phyloP scores from a whole-genome alignment of 371 early-diverging fungal genomes.

The Saksenaea oblongispora region DNA sequence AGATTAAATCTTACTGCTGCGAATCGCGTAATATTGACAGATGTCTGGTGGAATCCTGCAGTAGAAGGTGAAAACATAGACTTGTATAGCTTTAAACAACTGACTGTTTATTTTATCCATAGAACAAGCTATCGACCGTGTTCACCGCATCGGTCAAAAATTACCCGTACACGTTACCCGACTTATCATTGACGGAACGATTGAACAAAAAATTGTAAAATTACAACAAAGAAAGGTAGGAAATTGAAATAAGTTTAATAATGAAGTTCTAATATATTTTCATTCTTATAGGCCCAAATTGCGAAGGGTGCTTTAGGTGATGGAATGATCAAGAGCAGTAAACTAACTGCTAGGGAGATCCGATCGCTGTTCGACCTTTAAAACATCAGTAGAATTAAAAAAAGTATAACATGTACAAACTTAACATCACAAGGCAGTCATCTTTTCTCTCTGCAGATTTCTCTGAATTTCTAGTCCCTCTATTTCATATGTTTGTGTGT shows the following conservation, averaged over 20 bases:
- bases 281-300: slow-evolving; percentile 31
- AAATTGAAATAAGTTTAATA: neutral
- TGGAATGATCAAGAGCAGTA: slow-evolving; percentile 35
- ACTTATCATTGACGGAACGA: slow-evolving; percentile 56
- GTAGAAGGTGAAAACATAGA: slow-evolving; percentile 56
- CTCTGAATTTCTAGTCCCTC: no score
- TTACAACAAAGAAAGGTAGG: slow-evolving; percentile 53
- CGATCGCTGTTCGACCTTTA: slow-evolving; percentile 40
- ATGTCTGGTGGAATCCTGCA: slow-evolving; percentile 91
- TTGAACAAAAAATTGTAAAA: slow-evolving; percentile 65
- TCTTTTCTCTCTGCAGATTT: neutral
- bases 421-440: neutral
- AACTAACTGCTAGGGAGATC: slow-evolving; percentile 44
- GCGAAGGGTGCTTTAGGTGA: slow-evolving; percentile 50
- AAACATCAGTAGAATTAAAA: neutral
- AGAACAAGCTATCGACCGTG: slow-evolving; percentile 88
- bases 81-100: neutral
- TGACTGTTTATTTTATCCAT: neutral
- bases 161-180: slow-evolving; percentile 61
- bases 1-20: slow-evolving; percentile 79
- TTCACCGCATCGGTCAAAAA: slow-evolving; percentile 83
- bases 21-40: slow-evolving; percentile 71
- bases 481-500: neutral
- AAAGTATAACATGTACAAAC: neutral
- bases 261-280: neutral